Evolutionary conservation across 2,329 filamentous ascomycete species (phyloP).

Genomic region (Aureobasidium sp.): DNA sequence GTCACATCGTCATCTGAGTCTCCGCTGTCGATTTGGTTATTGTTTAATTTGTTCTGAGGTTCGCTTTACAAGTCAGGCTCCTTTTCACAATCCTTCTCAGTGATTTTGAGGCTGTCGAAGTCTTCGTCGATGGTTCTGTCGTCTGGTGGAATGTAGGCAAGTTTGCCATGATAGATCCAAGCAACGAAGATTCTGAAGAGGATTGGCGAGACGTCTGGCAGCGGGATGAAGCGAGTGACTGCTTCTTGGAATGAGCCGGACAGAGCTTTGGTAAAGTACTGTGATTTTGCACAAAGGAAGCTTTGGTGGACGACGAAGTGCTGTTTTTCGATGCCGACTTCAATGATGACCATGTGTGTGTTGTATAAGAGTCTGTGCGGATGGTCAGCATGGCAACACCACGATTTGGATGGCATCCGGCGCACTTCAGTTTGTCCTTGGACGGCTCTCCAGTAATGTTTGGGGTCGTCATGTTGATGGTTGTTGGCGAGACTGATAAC

Average conservation of each 20-base stretch:
- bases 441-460: background rate
- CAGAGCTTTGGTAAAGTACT: background rate
- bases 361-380: background rate
- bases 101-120: background rate
- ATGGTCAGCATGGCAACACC: background rate
- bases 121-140: background rate
- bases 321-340: background rate
- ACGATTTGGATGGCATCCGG: background rate
- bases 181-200: background rate
- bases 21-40: background rate
- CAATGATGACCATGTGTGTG: background rate
- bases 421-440: background rate
- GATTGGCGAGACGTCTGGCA: background rate
- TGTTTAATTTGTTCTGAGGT: background rate
- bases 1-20: background rate
- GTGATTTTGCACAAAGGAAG: background rate
- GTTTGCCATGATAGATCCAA: background rate
- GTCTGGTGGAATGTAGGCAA: background rate
- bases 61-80: background rate
- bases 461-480: background rate
- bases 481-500: background rate
- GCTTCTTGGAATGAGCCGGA: background rate
- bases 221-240: background rate
- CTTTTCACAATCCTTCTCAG: background rate
- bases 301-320: background rate